Base-by-base conservation (phyloP, 2,329 filamentous ascomycete genomes). In the Cryphonectria carpinicola region DNA sequence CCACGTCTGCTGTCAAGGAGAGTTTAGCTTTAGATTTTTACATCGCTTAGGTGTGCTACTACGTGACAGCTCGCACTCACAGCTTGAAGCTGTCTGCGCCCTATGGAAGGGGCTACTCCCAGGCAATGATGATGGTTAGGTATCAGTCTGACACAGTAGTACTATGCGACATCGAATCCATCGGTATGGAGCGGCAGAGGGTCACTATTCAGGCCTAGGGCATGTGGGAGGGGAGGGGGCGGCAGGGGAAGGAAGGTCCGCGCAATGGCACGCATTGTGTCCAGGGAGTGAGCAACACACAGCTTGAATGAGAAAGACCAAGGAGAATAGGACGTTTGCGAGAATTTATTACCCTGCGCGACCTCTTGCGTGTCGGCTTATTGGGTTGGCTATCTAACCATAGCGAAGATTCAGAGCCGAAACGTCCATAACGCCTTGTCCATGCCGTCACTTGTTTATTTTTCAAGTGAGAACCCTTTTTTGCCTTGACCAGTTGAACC, bases 261-360 rank as follows among this genome's bases (percentile, higher is more conserved):
- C 37, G 25, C n/a, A 61, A 35, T 32, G 8, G 28, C 58, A 39
- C 8, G 58, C 32, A 39, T 4, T 39, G 43, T 49, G 19, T 22
- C 4, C 43, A 49, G 17, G 43, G 43, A 49, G 43, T 22, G 43
- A 49, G 19, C 43, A 22, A 22, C 19, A 49, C 19, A 49, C 37
- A 13, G 32, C 13, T 32, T 32, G 4, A 2, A 7, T 56, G 19
- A 35, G 32, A 22, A 22, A 37, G 13, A 54, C 66, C 41, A 67
- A 67, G 67, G 28, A 41, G 56, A 67, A 43, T 72, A 71, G 71
- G 69, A 72, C 71, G 71, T 72, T 72, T 72, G 69, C 71, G 71
- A 71, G 71, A 72, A 72, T 72, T 71, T 49, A 72, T 72, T 72
- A 71, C 66, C 71, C 71, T 28, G 70, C 71, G 66, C 71, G 66